Evolutionary conservation across 257 asterid species (phyloP), one percentile per base, ranked within the genome.

Genomic region (Leptodermis oblonga): DNA sequence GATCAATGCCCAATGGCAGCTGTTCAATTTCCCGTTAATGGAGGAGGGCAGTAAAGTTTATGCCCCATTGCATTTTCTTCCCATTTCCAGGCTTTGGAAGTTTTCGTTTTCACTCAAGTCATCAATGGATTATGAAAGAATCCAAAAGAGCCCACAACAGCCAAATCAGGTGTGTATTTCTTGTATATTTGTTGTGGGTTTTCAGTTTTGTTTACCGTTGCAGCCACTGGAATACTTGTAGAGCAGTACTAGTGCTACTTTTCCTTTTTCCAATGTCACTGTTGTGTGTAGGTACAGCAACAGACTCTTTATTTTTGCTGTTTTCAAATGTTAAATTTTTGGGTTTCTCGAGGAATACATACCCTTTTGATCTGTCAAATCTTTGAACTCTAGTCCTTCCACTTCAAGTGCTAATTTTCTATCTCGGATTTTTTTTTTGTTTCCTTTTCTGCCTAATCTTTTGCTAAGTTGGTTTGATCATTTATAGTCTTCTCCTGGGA

Each of bases 401-500:
- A 30, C 43, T 33, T 28, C 7, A 39, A 54, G 28, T 42, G 25
- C 25, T 25, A 23, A 31, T 58, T 67, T 72, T 72, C 71, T 34
- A 7, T 67, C 26, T 30, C 23, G 22, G 66, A 46, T 33, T 23
- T 11, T 31, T 25, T 39, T 15, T 62, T 31, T 3, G 36, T 17
- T 26, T 9, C 51, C 15, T 10, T 18, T 5, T 39, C 2, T 51
- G 22, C 22, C 53, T 46, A 17, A 46, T 12, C 5, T 51, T n/a
- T n/a, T n/a, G n/a, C n/a, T n/a, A n/a, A n/a, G n/a, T n/a, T n/a
- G n/a, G 33, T 25, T 7, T 10, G 2, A 17, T 33, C 18, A 63
- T 49, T n/a, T 48, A 30, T 70, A 70, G 83, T 72, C 70, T 70
- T 80, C 84, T 59, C 84, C 84, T 70, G 76, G 74, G 71, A 80